Evolutionary conservation across 116 monocot genomes (phyloP).

Genomic region (Posidonia oceanica): DNA sequence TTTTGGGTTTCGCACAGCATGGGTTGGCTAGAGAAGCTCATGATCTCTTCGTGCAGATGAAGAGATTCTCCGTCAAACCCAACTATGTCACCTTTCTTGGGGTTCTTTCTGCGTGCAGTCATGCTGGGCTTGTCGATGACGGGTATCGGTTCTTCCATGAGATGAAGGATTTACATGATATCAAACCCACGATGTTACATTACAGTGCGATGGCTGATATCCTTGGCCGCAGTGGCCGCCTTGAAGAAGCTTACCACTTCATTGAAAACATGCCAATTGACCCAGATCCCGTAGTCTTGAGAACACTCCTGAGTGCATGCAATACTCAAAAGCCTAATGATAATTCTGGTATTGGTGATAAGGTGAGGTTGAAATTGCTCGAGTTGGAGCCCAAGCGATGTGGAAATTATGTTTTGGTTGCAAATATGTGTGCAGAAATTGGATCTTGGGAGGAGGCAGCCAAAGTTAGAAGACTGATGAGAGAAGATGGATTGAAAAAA

Average conservation of each 20-base stretch:
- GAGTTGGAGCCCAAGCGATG: conserved; percentile 50
- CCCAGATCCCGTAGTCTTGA: conserved; percentile 69
- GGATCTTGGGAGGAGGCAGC: conserved; percentile 34
- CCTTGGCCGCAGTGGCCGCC: conserved; percentile 49
- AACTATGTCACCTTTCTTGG: conserved; percentile 71
- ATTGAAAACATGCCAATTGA: conserved; percentile 35
- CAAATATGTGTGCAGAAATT: conserved; percentile 64
- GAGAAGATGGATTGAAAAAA: conserved; percentile 51
- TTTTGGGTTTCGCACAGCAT: conserved; percentile 52
- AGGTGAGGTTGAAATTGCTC: conserved; percentile 28
- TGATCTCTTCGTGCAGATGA: conserved; percentile 44
- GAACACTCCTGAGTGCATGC: conserved; percentile 60
- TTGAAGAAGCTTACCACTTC: conserved; percentile 48
- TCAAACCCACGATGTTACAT: conserved; percentile 58
- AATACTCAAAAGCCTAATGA: conserved; percentile 21
- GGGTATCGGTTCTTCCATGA: conserved; percentile 45
- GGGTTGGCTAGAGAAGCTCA: conserved; percentile 39
- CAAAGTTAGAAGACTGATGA: conserved; percentile 17
- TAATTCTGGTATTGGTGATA: conserved; percentile 22
- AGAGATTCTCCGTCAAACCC: conserved; percentile 25
- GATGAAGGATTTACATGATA: conserved; percentile 28
- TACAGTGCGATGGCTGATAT: conserved; percentile 87
- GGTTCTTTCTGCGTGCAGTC: conserved; percentile 64
- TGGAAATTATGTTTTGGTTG: conserved; percentile 64
- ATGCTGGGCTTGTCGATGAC: conserved; percentile 49